Evolutionary conservation across 768 basidiomycete species (phyloP), one percentile per base, ranked within the genome.

Genomic region (Piloderma croceum): DNA sequence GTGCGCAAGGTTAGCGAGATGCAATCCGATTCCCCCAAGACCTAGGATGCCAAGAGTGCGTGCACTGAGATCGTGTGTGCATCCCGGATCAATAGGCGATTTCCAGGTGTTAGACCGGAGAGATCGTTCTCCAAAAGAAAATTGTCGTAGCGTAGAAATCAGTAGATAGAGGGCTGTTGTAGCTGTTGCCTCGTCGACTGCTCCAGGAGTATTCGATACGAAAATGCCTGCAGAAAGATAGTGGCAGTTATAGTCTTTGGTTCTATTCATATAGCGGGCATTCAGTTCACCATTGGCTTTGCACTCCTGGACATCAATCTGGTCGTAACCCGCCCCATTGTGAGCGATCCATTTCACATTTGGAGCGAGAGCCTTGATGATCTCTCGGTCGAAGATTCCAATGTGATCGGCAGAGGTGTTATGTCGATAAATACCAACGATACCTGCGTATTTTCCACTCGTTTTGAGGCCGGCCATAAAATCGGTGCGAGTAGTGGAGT

Each of bases 291-390:
- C 86, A 59, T 73, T 73, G 7, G 70, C 75, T 53, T 77, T 85
- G 59, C 83, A 83, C 4, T 82, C 83, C 6, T 63, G 60, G 13
- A 91, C 77, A 53, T 92, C 84, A 47, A 94, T 83, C 46, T 82
- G 79, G 57, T 96, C 90, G 57, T 96, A 96, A 0, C 92, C 90
- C 0, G 92, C 90, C 7, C 91, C 92, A 42, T 92, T 92, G 60
- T 91, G 90, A 1, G 83, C 87, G 56, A 94, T 89, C 82, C 85
- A 91, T 53, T 81, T 81, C 46, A 93, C 72, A 15, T 68, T 70
- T 1, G 69, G 45, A 1, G 89, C 81, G 7, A 96, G 68, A 0
- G 73, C 76, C 35, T 69, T 61, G 48, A 96, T 70, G 48, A 94
- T 69, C 46, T 83, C 84, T 57, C 77, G 74, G 59, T 96, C 88